Percentiles rank a stretch among this genome's conserved stretches.
phyloP scores from a whole-genome alignment of 768 basidiomycete species.

The Tricholomella constricta region DNA sequence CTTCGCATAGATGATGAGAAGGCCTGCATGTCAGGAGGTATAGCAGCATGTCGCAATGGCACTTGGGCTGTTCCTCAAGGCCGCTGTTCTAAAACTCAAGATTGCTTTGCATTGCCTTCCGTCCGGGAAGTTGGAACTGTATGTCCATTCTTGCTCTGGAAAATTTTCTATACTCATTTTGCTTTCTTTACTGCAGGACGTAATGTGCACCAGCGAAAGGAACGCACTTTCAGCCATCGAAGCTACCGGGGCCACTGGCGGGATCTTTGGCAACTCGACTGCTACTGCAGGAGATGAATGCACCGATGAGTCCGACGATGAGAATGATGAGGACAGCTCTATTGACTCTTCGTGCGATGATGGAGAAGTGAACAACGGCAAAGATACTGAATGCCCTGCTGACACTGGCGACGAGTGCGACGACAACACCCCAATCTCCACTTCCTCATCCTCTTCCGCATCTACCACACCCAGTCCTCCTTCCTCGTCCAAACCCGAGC shows the following conservation, averaged over 20 bases:
- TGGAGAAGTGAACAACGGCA: neutral
- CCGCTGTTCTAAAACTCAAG: slow-evolving; percentile 35
- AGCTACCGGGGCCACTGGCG: slow-evolving; percentile 48
- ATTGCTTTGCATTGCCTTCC: slow-evolving; percentile 57
- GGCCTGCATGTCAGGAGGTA: slow-evolving; percentile 44
- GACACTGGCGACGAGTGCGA: neutral
- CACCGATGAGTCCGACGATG: neutral
- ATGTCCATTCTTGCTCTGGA: slow-evolving; percentile 16
- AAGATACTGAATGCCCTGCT: neutral
- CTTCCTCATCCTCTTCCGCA: neutral
- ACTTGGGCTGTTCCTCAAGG: slow-evolving; percentile 39
- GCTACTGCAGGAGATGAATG: slow-evolving; percentile 6
- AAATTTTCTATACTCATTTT: neutral
- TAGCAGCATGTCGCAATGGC: slow-evolving; percentile 43
- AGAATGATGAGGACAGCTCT: slow-evolving; percentile 9
- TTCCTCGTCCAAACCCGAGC: slow-evolving; percentile 5
- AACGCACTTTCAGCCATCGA: slow-evolving; percentile 47
- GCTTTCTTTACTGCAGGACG: slow-evolving; percentile 28
- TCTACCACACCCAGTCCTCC: neutral
- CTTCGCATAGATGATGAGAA: slow-evolving; percentile 37
- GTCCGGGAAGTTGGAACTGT: slow-evolving; percentile 47
- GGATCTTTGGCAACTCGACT: slow-evolving; percentile 30
- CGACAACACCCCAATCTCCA: neutral
- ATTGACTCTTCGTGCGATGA: slow-evolving; percentile 7
- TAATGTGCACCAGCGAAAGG: slow-evolving; percentile 55